Conservation (phyloP, 805 yeast genomes). For the Torulaspora franciscae region DNA sequence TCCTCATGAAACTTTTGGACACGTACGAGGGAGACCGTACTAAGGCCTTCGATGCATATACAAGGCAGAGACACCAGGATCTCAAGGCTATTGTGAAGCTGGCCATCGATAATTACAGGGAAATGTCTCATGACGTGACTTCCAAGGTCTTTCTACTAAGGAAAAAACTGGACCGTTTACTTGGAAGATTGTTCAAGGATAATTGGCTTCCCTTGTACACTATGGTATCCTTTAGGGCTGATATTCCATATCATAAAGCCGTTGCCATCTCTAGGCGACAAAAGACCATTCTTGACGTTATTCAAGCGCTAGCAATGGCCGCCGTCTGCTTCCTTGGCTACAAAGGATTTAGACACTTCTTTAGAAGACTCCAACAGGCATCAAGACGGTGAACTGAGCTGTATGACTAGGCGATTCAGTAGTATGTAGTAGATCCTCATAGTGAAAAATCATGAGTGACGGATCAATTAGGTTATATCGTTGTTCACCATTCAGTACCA, state of each 20-base stretch:
- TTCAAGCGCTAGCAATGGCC: slow-evolving; percentile 18
- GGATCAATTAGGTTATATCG: neutral
- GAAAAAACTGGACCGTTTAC: slow-evolving; percentile 59
- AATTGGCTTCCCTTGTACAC: slow-evolving; percentile 83
- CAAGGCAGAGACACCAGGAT: slow-evolving; percentile 55
- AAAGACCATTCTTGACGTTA: slow-evolving; percentile 40
- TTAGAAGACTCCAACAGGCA: slow-evolving; percentile 2
- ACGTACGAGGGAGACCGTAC: slow-evolving; percentile 38
- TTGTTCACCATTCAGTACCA: neutral
- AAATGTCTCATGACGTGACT: slow-evolving; percentile 80
- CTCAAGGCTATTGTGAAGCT: slow-evolving; percentile 69
- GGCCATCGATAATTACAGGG: slow-evolving; percentile 76
- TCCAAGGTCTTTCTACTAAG: slow-evolving; percentile 55
- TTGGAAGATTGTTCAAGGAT: slow-evolving; percentile 56
- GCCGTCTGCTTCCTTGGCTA: slow-evolving; percentile 7
- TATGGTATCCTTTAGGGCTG: slow-evolving; percentile 86
- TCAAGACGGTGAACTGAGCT: neutral
- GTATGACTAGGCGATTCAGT: neutral
- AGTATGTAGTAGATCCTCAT: neutral
- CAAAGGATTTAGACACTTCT: slow-evolving; percentile 3
- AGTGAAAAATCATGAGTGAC: neutral
- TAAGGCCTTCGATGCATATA: slow-evolving; percentile 52
- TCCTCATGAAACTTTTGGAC: slow-evolving; percentile 50
- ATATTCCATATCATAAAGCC: slow-evolving; percentile 71
- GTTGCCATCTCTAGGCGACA: slow-evolving; percentile 53